These are phyloP conservation scores for Pisolithus microcarpus DNA, from an alignment of 768 basidiomycete species.

Conservation along the genomic window DNA sequence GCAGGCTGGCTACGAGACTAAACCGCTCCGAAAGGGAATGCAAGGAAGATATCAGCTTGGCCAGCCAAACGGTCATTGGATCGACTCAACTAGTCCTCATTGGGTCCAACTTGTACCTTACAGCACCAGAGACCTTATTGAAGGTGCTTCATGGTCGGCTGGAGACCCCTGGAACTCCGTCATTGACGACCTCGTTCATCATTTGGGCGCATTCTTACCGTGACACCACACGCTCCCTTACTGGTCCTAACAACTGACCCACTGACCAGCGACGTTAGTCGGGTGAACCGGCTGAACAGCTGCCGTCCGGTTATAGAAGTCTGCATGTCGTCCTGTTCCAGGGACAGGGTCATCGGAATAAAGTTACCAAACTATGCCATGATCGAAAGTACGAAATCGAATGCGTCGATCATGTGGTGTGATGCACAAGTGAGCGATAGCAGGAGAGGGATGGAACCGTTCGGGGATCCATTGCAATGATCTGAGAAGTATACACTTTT, in stretches of 20 bases:
- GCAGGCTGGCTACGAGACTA: too few relatives aligned
- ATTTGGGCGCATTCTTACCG: slow-evolving; percentile 49
- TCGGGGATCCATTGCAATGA: slow-evolving; percentile 48
- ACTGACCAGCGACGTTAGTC: not conserved
- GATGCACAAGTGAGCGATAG: slow-evolving; percentile 42
- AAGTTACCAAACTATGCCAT: slow-evolving; percentile 33
- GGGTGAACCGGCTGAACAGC: slow-evolving; percentile 1
- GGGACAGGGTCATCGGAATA: slow-evolving; percentile 47
- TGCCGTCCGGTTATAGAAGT: slow-evolving; percentile 50
- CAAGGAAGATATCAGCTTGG: too few relatives aligned
- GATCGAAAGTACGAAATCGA: slow-evolving; percentile 34
- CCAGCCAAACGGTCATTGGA: too few relatives aligned
- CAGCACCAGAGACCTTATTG: too few relatives aligned
- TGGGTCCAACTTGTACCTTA: too few relatives aligned
- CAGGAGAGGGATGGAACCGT: slow-evolving; percentile 39
- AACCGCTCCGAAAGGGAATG: too few relatives aligned
- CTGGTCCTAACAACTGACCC: slow-evolving; percentile 41
- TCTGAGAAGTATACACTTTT: slow-evolving; percentile 37
- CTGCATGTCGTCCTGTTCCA: slow-evolving; percentile 51
- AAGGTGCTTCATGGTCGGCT: too few relatives aligned
- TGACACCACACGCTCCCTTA: slow-evolving; percentile 39
- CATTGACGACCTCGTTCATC: slow-evolving; percentile 38
- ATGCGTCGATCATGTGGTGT: slow-evolving; percentile 46
- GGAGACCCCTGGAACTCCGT: too few relatives aligned
- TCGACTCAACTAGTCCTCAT: too few relatives aligned